phyloP scores from a whole-genome alignment of 768 basidiomycete genomes.

The Kwoniella botswanensis region DNA sequence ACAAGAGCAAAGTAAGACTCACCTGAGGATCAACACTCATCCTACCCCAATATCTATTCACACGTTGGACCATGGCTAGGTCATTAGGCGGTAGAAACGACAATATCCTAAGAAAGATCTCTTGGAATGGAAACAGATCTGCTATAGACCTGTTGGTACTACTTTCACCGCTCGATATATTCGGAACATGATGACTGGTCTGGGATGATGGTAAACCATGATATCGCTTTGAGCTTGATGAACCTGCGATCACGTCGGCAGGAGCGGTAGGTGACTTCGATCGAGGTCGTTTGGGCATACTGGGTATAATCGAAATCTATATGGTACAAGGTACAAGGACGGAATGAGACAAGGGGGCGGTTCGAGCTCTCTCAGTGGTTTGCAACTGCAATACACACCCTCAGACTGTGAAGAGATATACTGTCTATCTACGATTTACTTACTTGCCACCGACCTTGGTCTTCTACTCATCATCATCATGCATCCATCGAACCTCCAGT shows the following conservation, averaged over 20 bases:
- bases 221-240: conserved; percentile 1
- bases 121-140: conserved; percentile 49
- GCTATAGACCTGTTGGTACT: conserved; percentile 4
- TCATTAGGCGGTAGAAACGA: conserved; percentile 47
- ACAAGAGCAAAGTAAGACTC: conserved; percentile 20
- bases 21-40: conserved; percentile 57
- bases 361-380: too few species aligned
- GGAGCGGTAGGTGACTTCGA: conserved; percentile 2
- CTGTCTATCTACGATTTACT: background rate
- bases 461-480: background rate
- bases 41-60: conserved; percentile 48
- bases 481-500: background rate
- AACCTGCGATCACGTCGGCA: background rate
- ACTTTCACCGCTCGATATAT: background rate
- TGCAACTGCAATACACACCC: too few species aligned
- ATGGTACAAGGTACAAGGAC: background rate
- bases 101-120: conserved; percentile 55
- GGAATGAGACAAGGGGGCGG: too few species aligned
- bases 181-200: too few species aligned
- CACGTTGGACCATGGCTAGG: conserved; percentile 48
- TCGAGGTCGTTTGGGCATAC: conserved; percentile 23
- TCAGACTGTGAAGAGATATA: background rate
- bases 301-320: background rate
- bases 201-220: background rate
- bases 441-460: background rate